These are phyloP conservation scores for Mesotaenium endlicherianum DNA, from an alignment of 139 green algal species.

Conservation along the genomic window DNA sequence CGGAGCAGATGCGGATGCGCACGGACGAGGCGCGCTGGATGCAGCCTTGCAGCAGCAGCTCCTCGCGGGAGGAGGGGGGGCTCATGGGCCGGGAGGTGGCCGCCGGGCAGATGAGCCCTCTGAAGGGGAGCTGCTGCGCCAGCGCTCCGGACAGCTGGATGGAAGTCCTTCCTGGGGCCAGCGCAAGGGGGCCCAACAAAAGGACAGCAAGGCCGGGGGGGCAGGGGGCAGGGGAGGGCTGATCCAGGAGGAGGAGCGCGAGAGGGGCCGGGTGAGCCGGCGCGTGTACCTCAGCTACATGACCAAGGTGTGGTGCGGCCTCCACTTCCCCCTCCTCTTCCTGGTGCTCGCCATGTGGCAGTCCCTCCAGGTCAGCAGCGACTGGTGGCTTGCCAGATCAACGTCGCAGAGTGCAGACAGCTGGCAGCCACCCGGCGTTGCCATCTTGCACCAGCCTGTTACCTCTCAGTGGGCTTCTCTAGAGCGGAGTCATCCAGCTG, in stretches of 20 bases:
- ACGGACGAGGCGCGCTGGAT: neutral
- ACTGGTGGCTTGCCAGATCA: constrained; percentile 40
- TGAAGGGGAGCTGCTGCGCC: neutral
- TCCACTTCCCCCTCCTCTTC: constrained; percentile 30
- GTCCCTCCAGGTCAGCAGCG: constrained; percentile 18
- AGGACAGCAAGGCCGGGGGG: neutral
- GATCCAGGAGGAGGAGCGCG: constrained; percentile 64
- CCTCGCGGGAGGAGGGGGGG: no score
- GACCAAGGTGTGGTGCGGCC: neutral
- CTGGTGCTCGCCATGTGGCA: constrained; percentile 36
- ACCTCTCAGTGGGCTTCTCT: no score
- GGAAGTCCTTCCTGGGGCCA: no score
- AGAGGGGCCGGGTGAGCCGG: constrained; percentile 60
- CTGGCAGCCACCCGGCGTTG: no score
- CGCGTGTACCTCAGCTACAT: constrained; percentile 65
- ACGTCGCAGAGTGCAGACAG: no score
- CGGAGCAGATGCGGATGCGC: neutral
- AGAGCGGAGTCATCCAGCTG: no score
- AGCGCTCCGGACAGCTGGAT: no score
- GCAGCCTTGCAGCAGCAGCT: no score
- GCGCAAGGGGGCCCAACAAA: no score
- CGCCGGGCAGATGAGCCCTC: no score
- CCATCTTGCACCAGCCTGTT: no score
- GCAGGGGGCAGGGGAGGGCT: constrained; percentile 55
- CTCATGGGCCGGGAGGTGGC: no score